Evolutionary conservation across 495 filamentous ascomycete genomes (phyloP).

Genomic region (Paragyromitra xinjiangensis): DNA sequence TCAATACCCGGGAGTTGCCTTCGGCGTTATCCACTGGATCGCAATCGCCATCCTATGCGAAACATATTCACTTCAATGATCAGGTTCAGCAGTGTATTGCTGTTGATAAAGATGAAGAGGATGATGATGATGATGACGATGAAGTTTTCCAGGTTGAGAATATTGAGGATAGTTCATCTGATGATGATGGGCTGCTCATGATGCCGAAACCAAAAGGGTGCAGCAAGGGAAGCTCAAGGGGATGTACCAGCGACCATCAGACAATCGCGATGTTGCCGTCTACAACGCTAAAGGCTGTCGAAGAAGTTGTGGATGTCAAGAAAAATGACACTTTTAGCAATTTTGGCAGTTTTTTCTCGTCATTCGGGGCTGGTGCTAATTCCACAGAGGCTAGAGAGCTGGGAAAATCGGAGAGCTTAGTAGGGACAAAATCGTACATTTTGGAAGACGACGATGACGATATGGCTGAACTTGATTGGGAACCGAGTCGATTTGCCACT

Average conservation of each 20-base stretch:
- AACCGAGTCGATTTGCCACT: conserved; percentile 57
- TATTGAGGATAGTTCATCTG: conserved; percentile 71
- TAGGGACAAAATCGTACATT: conserved; percentile 66
- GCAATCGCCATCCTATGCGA: conserved; percentile 61
- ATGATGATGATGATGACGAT: conserved; percentile 73
- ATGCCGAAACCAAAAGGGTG: conserved; percentile 68
- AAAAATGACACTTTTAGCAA: conserved; percentile 60
- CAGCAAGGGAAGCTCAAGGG: conserved; percentile 62
- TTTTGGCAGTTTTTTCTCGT: conserved; percentile 54
- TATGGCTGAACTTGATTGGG: conserved; percentile 66
- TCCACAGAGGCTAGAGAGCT: conserved; percentile 31
- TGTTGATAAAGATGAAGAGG: conserved; percentile 80
- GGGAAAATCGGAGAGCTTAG: conserved; percentile 62
- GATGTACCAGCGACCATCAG: conserved; percentile 73
- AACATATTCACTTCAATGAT: conserved; percentile 96
- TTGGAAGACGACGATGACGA: conserved; percentile 74
- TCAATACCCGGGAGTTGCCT: conserved; percentile 66
- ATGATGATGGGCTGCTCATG: conserved; percentile 81
- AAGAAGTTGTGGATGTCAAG: conserved; percentile 72
- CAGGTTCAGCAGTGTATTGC: conserved; percentile 96
- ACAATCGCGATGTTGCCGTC: conserved; percentile 93
- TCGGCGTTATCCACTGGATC: conserved; percentile 69
- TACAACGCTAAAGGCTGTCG: conserved; percentile 88
- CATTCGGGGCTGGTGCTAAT: conserved; percentile 28
- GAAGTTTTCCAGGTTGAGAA: conserved; percentile 60